Percentiles rank a stretch among this genome's conserved stretches.
Evolutionary conservation across 805 yeast genomes (phyloP).

Genomic region (Cyberlindnera mycetangii): DNA sequence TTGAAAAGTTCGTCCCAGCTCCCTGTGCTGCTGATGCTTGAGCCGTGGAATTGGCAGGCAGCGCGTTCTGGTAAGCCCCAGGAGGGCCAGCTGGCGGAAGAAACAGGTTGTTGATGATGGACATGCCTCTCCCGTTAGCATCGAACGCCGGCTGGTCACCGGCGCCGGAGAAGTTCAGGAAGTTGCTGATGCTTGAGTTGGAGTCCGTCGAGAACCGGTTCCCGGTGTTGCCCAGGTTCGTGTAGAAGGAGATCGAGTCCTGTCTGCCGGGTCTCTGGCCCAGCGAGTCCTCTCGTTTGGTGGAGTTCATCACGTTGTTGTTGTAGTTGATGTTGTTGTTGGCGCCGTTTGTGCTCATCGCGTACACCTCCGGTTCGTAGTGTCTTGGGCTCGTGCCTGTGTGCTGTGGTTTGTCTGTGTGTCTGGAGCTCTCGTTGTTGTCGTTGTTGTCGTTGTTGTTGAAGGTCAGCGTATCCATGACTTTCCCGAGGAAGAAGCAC

Average conservation of each 20-base stretch:
- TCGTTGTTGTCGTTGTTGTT: constrained; percentile 9
- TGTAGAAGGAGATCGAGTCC: constrained; percentile 28
- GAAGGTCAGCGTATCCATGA: constrained; percentile 18
- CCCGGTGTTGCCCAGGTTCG: constrained; percentile 22
- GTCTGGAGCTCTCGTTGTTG: not conserved
- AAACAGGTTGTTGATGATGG: constrained; percentile 27
- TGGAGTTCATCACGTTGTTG: constrained; percentile 9
- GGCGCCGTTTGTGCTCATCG: constrained; percentile 8
- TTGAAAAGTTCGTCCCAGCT: constrained; percentile 1
- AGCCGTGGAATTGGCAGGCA: not conserved
- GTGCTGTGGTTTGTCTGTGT: not conserved
- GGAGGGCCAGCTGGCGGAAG: constrained; percentile 16
- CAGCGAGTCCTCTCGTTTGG: constrained; percentile 16
- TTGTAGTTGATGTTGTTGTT: constrained; percentile 13
- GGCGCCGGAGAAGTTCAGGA: constrained; percentile 12
- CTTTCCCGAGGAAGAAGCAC: too few relatives aligned
- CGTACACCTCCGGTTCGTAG: constrained; percentile 8
- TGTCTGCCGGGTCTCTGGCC: constrained; percentile 23
- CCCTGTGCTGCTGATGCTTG: not conserved
- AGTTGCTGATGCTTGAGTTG: constrained; percentile 26
- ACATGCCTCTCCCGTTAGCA: constrained; percentile 25
- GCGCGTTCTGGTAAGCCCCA: constrained; percentile 1
- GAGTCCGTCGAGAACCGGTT: constrained; percentile 30
- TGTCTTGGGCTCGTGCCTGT: constrained; percentile 19
- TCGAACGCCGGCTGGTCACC: constrained; percentile 17